Conservation (phyloP, 495 filamentous ascomycete genomes). For the Tuber magnatum region DNA sequence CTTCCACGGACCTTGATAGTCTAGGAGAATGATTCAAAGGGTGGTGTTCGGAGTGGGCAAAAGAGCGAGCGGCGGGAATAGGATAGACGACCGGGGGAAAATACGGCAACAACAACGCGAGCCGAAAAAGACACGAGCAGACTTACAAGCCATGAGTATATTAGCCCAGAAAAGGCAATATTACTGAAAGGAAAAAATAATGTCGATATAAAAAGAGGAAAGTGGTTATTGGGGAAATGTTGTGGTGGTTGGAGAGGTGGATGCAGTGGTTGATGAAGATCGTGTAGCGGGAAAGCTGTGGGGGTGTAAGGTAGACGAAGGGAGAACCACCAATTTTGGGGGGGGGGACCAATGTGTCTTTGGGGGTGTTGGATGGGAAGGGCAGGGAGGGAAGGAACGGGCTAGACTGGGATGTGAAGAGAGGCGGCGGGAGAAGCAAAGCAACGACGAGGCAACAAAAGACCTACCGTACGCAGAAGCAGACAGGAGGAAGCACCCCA, state of each 20-base stretch:
- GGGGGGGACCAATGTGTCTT: conserved; percentile 19
- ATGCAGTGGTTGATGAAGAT: conserved; percentile 34
- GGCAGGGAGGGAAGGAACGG: conserved; percentile 27
- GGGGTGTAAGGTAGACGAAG: conserved; percentile 37
- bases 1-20: background rate
- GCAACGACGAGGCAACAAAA: conserved; percentile 20
- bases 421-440: conserved; percentile 25
- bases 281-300: conserved; percentile 37
- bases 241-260: conserved; percentile 32
- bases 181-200: conserved; percentile 35
- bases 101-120: conserved; percentile 36
- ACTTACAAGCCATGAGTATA: conserved; percentile 32
- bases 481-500: background rate
- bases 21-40: background rate
- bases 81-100: conserved; percentile 27
- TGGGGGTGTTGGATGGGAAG: conserved; percentile 17
- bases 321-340: conserved; percentile 32
- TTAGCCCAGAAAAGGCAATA: conserved; percentile 29
- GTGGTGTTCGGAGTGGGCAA: conserved; percentile 32
- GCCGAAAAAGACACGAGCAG: conserved; percentile 31
- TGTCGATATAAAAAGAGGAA: conserved; percentile 29
- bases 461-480: background rate
- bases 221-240: conserved; percentile 26
- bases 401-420: conserved; percentile 13
- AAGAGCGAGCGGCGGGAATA: conserved; percentile 36